Conservation (phyloP, 2,329 filamentous ascomycete genomes). For the Trichoderma koningii region DNA sequence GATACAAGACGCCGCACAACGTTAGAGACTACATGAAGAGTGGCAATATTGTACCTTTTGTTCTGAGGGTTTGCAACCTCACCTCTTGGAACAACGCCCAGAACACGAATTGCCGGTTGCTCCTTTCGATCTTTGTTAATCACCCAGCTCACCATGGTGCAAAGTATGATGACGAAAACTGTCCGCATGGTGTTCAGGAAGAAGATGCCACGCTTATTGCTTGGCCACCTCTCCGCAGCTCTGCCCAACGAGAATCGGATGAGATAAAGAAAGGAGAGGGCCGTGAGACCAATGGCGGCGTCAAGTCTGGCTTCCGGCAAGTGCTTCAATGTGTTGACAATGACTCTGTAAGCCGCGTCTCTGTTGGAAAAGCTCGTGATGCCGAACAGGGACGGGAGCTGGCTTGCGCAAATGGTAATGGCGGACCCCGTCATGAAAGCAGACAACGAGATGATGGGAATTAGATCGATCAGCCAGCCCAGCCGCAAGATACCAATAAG, state of each 20-base stretch:
- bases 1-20: background rate
- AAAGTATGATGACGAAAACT: constrained; percentile 87
- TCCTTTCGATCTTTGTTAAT: constrained; percentile 69
- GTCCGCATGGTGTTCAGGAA: constrained; percentile 90
- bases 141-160: constrained; percentile 87
- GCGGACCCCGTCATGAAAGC: constrained; percentile 98
- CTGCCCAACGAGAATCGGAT: constrained; percentile 68
- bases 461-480: constrained; percentile 91
- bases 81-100: constrained; percentile 75
- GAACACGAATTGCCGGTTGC: constrained; percentile 70
- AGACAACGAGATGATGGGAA: constrained; percentile 84
- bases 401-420: constrained; percentile 82
- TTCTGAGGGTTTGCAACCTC: background rate
- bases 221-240: constrained; percentile 68
- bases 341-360: constrained; percentile 75
- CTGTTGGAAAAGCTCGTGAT: constrained; percentile 73
- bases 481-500: constrained; percentile 76
- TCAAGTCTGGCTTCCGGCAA: constrained; percentile 70
- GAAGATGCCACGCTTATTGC: constrained; percentile 74
- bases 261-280: constrained; percentile 73
- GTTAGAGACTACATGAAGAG: constrained; percentile 3
- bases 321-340: constrained; percentile 79
- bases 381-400: constrained; percentile 80
- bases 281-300: constrained; percentile 84
- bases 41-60: background rate